A percentile compares a stretch with the other conserved stretches of the same genome.
phyloP scores from a whole-genome alignment of 768 basidiomycete species.

The Phaeotremella skinneri region DNA sequence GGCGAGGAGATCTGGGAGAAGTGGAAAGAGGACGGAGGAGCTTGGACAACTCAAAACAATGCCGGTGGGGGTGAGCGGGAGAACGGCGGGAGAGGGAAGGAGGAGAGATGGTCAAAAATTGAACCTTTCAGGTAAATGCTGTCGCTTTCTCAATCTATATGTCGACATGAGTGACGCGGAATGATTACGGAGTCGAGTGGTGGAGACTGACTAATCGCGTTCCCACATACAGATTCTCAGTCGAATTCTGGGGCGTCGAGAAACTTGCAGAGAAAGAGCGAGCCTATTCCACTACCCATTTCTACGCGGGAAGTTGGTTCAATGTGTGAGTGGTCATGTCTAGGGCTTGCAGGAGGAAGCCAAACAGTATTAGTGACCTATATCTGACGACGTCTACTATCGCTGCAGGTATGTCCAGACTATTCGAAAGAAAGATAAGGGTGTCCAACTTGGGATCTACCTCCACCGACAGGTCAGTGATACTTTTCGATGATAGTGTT shows the following conservation, averaged over 20 bases:
- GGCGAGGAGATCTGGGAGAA: constrained; percentile 27
- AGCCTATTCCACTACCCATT: constrained; percentile 78
- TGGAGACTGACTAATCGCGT: constrained; percentile 3
- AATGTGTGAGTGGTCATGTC: constrained; percentile 26
- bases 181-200: no score
- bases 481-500: background rate
- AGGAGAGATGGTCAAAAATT: constrained; percentile 44
- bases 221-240: constrained; percentile 57
- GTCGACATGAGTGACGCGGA: no score
- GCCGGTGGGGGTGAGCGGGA: background rate
- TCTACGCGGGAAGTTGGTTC: constrained; percentile 84
- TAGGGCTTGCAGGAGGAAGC: background rate
- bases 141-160: background rate
- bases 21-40: constrained; percentile 20
- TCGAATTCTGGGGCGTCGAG: constrained; percentile 87
- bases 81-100: constrained; percentile 20
- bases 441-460: constrained; percentile 78
- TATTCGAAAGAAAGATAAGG: constrained; percentile 68
- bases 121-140: constrained; percentile 63
- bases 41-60: constrained; percentile 1
- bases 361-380: background rate
- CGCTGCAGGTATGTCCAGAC: constrained; percentile 81
- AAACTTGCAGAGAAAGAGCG: constrained; percentile 78
- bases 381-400: constrained; percentile 5
- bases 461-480: constrained; percentile 66